Percentiles rank a stretch among this genome's conserved stretches.
These are phyloP conservation scores for Trichophaea hybrida DNA, from an alignment of 2,329 filamentous ascomycete species.

Conservation along the genomic window DNA sequence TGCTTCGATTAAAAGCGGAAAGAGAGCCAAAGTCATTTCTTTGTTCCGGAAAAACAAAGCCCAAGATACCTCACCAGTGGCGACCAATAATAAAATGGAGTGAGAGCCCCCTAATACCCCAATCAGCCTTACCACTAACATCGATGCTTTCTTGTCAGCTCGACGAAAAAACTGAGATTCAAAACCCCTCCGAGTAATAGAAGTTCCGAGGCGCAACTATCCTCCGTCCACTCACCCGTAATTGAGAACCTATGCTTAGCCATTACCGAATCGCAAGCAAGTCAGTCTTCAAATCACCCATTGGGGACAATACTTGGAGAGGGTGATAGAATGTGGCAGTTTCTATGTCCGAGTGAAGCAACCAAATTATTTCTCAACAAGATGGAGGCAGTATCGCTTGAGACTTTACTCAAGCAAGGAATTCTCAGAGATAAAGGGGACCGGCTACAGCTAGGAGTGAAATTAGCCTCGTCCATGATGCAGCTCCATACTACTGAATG, in stretches of 20 bases:
- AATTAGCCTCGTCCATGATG: too few species aligned
- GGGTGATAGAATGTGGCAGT: background rate
- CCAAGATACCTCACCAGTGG: too few species aligned
- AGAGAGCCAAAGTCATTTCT: too few species aligned
- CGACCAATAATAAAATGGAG: too few species aligned
- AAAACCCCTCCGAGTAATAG: background rate
- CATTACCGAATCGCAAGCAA: background rate
- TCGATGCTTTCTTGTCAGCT: background rate
- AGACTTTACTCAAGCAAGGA: background rate
- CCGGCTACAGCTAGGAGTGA: background rate
- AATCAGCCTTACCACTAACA: too few species aligned
- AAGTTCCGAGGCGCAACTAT: background rate
- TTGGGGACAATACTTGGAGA: background rate
- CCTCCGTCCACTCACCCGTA: background rate
- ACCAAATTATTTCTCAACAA: background rate
- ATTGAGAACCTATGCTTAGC: background rate
- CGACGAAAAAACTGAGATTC: background rate
- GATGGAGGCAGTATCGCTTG: background rate
- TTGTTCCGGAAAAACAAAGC: too few species aligned
- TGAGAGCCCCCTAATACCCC: too few species aligned
- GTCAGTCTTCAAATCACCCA: background rate
- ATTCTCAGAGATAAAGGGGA: background rate
- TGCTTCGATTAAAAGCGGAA: too few species aligned
- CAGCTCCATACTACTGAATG: too few species aligned
- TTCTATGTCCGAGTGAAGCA: background rate